Evolutionary conservation across 106 monocot species (phyloP).

Genomic region (Alisma plantagoaquatica): DNA sequence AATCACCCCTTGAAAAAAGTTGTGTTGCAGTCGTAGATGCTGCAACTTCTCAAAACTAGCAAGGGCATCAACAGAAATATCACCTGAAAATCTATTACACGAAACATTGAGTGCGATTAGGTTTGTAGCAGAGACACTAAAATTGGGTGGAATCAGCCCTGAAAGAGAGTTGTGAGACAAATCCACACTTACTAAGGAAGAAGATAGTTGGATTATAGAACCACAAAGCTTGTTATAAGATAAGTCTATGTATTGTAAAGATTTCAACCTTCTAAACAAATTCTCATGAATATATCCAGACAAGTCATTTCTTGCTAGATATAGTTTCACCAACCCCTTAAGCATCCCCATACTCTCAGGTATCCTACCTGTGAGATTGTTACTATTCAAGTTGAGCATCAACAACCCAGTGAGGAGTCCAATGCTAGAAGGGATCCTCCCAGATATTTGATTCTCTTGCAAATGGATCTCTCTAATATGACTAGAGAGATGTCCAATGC

Average conservation of each 20-base stretch:
- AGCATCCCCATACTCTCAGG: slow-evolving; percentile 9
- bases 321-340: background rate
- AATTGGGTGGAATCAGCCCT: background rate
- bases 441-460: slow-evolving; percentile 2
- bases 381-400: background rate
- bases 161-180: slow-evolving; percentile 2
- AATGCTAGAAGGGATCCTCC: slow-evolving; percentile 6
- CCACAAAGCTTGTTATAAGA: slow-evolving; percentile 6
- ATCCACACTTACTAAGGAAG: background rate
- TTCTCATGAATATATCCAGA: slow-evolving; percentile 12
- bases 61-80: background rate
- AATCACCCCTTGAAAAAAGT: background rate
- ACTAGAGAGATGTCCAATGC: slow-evolving; percentile 10
- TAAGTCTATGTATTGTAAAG: too few species aligned
- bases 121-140: background rate
- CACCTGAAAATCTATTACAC: slow-evolving; percentile 6
- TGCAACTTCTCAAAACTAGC: background rate
- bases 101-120: background rate
- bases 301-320: background rate
- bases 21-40: background rate
- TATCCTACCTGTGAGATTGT: slow-evolving; percentile 2
- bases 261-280: too few species aligned
- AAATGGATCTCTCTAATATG: background rate
- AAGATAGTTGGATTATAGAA: background rate
- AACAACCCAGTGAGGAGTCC: slow-evolving; percentile 3